Evolutionary conservation across 2,329 filamentous ascomycete species (phyloP).

Genomic region (Colletotrichum gigasporum): DNA sequence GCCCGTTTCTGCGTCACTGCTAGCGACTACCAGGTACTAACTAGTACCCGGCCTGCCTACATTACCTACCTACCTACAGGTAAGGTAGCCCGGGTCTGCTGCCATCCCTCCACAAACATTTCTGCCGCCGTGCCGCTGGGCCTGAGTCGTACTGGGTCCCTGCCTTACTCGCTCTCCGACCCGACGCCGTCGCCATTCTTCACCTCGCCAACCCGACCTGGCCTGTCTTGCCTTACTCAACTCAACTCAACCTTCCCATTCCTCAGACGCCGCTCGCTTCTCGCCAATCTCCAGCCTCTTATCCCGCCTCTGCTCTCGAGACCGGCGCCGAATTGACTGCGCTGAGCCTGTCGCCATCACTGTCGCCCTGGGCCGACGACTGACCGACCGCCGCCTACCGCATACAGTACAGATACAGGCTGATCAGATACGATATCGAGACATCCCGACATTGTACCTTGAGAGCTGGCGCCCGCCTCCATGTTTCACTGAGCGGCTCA

Average conservation of each 20-base stretch:
- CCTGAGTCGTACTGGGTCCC: constrained; percentile 24
- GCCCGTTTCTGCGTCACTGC: constrained; percentile 2
- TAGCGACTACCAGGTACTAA: too few relatives aligned
- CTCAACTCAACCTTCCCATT: background rate
- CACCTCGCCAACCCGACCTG: background rate
- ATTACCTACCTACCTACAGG: too few relatives aligned
- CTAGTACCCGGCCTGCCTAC: too few relatives aligned
- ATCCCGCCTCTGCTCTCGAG: background rate
- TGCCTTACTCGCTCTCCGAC: constrained; percentile 21
- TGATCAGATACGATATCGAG: background rate
- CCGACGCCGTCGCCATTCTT: background rate
- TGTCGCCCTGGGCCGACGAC: background rate
- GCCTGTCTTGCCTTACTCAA: background rate
- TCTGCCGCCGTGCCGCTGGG: constrained; percentile 8
- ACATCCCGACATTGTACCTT: background rate
- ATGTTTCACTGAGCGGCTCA: constrained; percentile 29
- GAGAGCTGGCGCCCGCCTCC: constrained; percentile 24
- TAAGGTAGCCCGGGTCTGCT: constrained; percentile 5
- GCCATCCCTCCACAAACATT: constrained; percentile 20
- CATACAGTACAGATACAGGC: background rate
- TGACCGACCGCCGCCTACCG: background rate
- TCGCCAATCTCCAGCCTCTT: background rate
- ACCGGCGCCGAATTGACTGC: constrained; percentile 4
- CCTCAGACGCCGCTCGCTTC: constrained; percentile 7
- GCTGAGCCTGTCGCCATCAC: background rate